phyloP scores from a whole-genome alignment of 1,284 basidiomycete species.

The Tilletia horrida region DNA sequence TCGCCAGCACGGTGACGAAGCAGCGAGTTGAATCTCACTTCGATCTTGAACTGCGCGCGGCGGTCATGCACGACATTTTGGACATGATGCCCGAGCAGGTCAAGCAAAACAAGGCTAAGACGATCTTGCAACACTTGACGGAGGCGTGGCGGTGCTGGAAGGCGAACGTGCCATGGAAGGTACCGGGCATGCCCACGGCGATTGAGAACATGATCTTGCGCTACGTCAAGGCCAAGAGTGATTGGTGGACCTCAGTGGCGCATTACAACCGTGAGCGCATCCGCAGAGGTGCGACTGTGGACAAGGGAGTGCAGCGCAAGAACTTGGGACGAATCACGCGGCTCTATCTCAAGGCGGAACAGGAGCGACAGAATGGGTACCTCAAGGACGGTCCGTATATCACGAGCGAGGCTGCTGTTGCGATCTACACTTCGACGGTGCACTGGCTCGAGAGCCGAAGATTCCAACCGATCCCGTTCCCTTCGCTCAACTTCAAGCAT shows the following conservation, averaged over 20 bases:
- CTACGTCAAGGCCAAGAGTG: conserved; percentile 98
- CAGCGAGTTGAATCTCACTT: conserved; percentile 98
- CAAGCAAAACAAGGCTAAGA: conserved; percentile 98
- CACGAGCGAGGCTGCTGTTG: conserved; percentile 52
- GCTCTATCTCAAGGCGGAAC: conserved; percentile 56
- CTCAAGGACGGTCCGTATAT: conserved; percentile 55
- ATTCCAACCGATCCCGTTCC: conserved; percentile 55
- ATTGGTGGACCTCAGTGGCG: conserved; percentile 94
- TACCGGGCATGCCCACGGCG: conserved; percentile 93
- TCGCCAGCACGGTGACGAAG: conserved; percentile 80
- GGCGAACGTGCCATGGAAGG: conserved; percentile 97
- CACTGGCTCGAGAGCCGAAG: conserved; percentile 54
- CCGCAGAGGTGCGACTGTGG: conserved; percentile 92
- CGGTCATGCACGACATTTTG: conserved; percentile 96
- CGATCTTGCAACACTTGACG: conserved; percentile 92
- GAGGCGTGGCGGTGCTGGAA: conserved; percentile 98
- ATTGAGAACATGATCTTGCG: conserved; percentile 99
- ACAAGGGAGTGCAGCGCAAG: conserved; percentile 98
- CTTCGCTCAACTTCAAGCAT: conserved; percentile 54
- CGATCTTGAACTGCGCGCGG: conserved; percentile 92
- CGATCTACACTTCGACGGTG: conserved; percentile 53
- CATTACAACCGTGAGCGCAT: conserved; percentile 94
- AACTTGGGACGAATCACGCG: conserved; percentile 85
- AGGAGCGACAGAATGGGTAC: conserved; percentile 53
- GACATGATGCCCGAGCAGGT: conserved; percentile 94